These are phyloP conservation scores for Pythium phragmitis DNA, from an alignment of 352 stramenopile species.

Conservation along the genomic window DNA sequence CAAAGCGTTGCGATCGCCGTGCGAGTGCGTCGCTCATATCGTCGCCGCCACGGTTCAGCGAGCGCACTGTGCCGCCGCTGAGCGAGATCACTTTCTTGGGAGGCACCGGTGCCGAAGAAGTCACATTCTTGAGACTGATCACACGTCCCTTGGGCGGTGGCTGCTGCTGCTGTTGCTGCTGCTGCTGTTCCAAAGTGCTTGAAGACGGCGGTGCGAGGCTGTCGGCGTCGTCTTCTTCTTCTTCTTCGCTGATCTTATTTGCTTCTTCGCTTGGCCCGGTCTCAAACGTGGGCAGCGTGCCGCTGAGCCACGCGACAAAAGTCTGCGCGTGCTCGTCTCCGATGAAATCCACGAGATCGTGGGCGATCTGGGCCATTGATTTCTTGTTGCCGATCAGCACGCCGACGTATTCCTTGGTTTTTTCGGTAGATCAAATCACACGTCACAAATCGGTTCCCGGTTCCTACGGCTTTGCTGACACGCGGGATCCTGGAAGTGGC, in stretches of 20 bases:
- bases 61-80: conserved; percentile 46
- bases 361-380: conserved; percentile 78
- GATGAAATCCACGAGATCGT: conserved; percentile 85
- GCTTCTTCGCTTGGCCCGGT: not conserved
- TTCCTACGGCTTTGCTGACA: not conserved
- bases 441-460: conserved; percentile 19
- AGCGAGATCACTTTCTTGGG: conserved; percentile 62
- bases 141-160: conserved; percentile 41
- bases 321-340: conserved; percentile 72
- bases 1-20: conserved; percentile 78
- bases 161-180: conserved; percentile 1
- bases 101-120: conserved; percentile 20
- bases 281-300: conserved; percentile 53
- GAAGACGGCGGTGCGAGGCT: conserved; percentile 15
- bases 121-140: conserved; percentile 58
- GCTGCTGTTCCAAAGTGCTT: not conserved
- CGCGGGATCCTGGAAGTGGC: conserved; percentile 5
- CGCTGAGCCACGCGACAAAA: conserved; percentile 71
- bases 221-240: conserved; percentile 25
- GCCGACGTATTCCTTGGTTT: conserved; percentile 75
- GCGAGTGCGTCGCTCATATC: conserved; percentile 59
- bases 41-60: conserved; percentile 35
- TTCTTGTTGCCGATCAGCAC: conserved; percentile 89
- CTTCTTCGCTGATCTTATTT: not conserved
- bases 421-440: conserved; percentile 18